Conservation (phyloP, 441 rosid genomes). For the Rhodomyrtus psidioides region DNA sequence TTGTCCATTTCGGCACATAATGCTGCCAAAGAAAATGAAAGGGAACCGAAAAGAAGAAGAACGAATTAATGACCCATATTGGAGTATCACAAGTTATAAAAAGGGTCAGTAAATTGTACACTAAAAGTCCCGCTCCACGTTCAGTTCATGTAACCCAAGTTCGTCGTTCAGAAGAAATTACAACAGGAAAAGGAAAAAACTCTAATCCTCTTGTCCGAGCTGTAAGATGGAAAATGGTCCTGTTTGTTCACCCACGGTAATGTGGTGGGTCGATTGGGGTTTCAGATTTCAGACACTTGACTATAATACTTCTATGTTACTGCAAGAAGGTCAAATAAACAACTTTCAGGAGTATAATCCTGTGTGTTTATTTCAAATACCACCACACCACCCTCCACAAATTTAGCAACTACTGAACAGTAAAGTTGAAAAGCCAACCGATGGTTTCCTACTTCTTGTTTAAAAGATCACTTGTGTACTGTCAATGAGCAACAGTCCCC, state of each 20-base stretch:
- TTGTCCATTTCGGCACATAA: not conserved
- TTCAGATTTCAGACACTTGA: too few relatives aligned
- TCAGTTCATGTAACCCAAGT: not conserved
- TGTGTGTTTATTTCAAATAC: not conserved
- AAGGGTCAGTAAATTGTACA: not conserved
- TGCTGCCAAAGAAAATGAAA: not conserved
- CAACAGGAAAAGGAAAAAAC: not conserved
- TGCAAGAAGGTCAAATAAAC: not conserved
- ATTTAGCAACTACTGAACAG: not conserved
- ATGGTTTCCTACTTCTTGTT: not conserved
- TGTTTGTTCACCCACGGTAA: not conserved
- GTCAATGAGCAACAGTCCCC: not conserved
- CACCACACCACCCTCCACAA: not conserved
- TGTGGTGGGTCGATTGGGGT: not conserved
- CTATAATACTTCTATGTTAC: too few relatives aligned
- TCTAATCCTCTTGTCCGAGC: not conserved
- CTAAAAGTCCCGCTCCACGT: not conserved
- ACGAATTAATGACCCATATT: not conserved
- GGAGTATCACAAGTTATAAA: not conserved
- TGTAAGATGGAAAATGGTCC: not conserved
- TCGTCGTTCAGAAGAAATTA: not conserved
- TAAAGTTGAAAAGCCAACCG: not conserved
- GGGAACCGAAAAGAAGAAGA: not conserved
- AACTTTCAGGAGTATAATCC: not conserved
- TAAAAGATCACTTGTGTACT: not conserved